Base-by-base conservation (phyloP, 306 rosid species). In the Acacia confusa region DNA sequence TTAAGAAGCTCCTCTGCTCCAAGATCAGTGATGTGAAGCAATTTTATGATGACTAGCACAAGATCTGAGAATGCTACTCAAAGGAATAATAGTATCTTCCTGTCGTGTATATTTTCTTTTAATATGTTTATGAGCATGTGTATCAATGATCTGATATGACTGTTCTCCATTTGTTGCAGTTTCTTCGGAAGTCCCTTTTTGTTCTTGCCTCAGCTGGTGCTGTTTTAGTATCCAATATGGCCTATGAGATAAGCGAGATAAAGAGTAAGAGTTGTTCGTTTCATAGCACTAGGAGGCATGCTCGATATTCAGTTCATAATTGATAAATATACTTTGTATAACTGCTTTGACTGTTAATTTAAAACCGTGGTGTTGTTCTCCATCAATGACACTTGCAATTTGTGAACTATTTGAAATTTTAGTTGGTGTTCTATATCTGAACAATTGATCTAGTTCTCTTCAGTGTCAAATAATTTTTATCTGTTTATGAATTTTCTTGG, bases 171-270 rank as follows among this genome's bases (percentile, higher is more conserved):
- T 80, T 81, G 17, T 63, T 82, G 81, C 80, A 85, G 89, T 67
- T 71, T 57, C 48, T 38, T 81, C 50, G 52, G 68, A 63, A 75
- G 47, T 84, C 81, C 24, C 28, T 84, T 24, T 76, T 74, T 43
- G 47, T 82, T 13, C 81, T 74, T 44, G 57, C n/a, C 38, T 68
- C 82, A 75, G 77, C 76, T 75, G 61, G 78, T 58, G 19, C 76
- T 1, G 24, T 50, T 87, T 66, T 28, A 71, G 69, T 13, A 34
- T 36, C 75, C 86, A 60, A 77, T 47, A 94, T 94, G 98, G 97
- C 88, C 0, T 87, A 85, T 64, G 97, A 94, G 69, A 36, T 94
- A 79, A 84, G 48, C 50, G 98, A 94, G 86, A 92, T 84, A 48
- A 92, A 92, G 85, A 92, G 98, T 94, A 84, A 89, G 96, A 78